Conservation (phyloP, 805 yeast species). For the Yamadazyma laniorum region DNA sequence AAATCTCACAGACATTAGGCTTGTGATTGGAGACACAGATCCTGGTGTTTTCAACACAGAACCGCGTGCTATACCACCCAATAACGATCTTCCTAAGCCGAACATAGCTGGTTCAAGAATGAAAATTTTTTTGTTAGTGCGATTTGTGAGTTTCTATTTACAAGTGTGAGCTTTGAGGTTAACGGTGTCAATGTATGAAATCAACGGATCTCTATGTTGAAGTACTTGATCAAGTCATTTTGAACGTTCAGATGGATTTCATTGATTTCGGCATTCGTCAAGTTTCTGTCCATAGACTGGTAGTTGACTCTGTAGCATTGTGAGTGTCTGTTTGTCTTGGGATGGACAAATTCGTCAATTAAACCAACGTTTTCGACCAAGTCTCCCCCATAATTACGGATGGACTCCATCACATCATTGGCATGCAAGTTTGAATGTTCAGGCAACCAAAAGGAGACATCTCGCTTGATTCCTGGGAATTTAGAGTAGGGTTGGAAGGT, state of each 20-base stretch:
- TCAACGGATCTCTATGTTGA: conserved; percentile 54
- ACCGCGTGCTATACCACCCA: not conserved
- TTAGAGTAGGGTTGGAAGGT: conserved; percentile 86
- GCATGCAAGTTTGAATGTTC: conserved; percentile 54
- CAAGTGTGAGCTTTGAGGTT: no score
- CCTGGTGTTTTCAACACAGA: not conserved
- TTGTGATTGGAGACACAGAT: conserved; percentile 3
- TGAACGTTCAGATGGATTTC: conserved; percentile 66
- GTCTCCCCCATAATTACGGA: conserved; percentile 81
- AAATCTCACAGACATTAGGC: conserved; percentile 30
- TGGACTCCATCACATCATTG: conserved; percentile 92
- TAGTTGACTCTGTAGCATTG: conserved; percentile 88
- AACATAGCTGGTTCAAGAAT: conserved; percentile 6
- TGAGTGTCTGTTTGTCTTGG: conserved; percentile 71
- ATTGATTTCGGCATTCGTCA: conserved; percentile 85
- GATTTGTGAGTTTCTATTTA: not conserved
- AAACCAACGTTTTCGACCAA: conserved; percentile 81
- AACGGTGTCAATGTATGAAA: no score
- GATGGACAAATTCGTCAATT: conserved; percentile 82
- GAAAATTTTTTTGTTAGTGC: not conserved
- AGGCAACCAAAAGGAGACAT: conserved; percentile 89
- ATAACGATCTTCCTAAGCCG: conserved; percentile 2
- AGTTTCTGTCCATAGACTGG: conserved; percentile 92
- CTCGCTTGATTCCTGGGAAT: conserved; percentile 83
- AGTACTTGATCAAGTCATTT: conserved; percentile 48